phyloP scores from a whole-genome alignment of 1,139 yeast genomes.

The Magnusiomyces tetraspermus region DNA sequence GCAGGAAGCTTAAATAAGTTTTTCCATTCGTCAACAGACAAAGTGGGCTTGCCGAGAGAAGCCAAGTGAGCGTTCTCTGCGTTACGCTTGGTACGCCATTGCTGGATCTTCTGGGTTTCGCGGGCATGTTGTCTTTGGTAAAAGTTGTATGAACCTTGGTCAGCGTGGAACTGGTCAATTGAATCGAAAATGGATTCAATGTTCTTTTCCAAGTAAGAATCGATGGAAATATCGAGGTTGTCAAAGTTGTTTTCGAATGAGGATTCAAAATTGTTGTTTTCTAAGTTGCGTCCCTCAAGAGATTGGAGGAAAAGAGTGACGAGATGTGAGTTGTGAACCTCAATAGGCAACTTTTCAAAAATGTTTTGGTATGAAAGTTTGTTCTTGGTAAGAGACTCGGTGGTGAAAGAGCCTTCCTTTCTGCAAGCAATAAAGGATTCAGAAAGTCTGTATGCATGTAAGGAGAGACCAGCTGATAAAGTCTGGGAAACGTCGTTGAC shows the following conservation, averaged over 20 bases:
- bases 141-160: slow-evolving; percentile 74
- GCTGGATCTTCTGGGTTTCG: slow-evolving; percentile 60
- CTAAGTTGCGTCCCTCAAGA: slow-evolving; percentile 20
- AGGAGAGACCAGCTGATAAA: slow-evolving; percentile 46
- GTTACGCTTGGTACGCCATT: slow-evolving; percentile 67
- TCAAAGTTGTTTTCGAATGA: slow-evolving; percentile 25
- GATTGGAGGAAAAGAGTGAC: slow-evolving; percentile 37
- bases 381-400: slow-evolving; percentile 52
- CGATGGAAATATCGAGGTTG: slow-evolving; percentile 35
- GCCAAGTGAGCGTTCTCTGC: slow-evolving; percentile 56
- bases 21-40: slow-evolving; percentile 55
- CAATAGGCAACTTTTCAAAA: slow-evolving; percentile 63
- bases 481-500: slow-evolving; percentile 70
- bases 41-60: slow-evolving; percentile 46
- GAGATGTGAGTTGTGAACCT: slow-evolving; percentile 51
- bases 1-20: slow-evolving; percentile 56
- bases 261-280: slow-evolving; percentile 5
- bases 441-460: slow-evolving; percentile 64
- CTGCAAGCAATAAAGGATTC: slow-evolving; percentile 51
- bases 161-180: slow-evolving; percentile 70
- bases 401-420: slow-evolving; percentile 45
- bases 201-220: slow-evolving; percentile 37
- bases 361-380: slow-evolving; percentile 59
- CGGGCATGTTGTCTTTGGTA: slow-evolving; percentile 64
- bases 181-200: slow-evolving; percentile 66